These are phyloP conservation scores for Globisporangium cylindrosporum DNA, from an alignment of 352 stramenopile species.

Conservation along the genomic window DNA sequence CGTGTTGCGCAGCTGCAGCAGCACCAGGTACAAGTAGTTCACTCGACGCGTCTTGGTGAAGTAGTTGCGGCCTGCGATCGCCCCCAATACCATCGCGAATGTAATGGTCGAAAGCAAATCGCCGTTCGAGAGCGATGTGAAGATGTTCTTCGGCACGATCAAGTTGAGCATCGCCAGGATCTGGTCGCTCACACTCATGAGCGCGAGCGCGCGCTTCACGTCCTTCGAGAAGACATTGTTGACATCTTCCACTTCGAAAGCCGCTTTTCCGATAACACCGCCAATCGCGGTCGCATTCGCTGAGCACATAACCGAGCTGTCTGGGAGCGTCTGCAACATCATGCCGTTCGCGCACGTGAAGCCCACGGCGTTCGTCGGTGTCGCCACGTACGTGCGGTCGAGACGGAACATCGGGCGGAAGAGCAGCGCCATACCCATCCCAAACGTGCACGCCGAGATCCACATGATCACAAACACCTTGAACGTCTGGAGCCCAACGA, in stretches of 20 bases:
- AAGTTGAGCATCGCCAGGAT: conserved; percentile 55
- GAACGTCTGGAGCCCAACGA: conserved; percentile 64
- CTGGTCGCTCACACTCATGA: conserved; percentile 57
- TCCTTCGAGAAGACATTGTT: conserved; percentile 52
- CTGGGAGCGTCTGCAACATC: conserved; percentile 22
- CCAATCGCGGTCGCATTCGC: conserved; percentile 23
- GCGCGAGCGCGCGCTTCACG: conserved; percentile 31
- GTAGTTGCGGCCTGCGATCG: conserved; percentile 50
- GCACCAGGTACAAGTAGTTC: conserved; percentile 68
- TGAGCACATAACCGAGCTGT: conserved; percentile 20
- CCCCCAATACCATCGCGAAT: conserved; percentile 67
- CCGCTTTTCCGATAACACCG: conserved; percentile 12
- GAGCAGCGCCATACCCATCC: conserved; percentile 49
- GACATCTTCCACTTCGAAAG: conserved; percentile 47
- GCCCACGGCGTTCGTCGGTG: too few relatives aligned
- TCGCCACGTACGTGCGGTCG: too few relatives aligned
- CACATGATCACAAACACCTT: conserved; percentile 59
- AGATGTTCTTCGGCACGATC: conserved; percentile 69
- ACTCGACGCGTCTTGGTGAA: conserved; percentile 53
- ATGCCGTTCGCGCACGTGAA: conserved; percentile 49
- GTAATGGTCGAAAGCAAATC: conserved; percentile 63
- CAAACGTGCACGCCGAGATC: conserved; percentile 43
- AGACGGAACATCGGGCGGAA: conserved; percentile 61
- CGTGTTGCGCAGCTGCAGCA: conserved; percentile 68
- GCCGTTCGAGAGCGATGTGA: conserved; percentile 38